Conservation (phyloP, 2,329 filamentous ascomycete species). For the Colletotrichum theobromicola region DNA sequence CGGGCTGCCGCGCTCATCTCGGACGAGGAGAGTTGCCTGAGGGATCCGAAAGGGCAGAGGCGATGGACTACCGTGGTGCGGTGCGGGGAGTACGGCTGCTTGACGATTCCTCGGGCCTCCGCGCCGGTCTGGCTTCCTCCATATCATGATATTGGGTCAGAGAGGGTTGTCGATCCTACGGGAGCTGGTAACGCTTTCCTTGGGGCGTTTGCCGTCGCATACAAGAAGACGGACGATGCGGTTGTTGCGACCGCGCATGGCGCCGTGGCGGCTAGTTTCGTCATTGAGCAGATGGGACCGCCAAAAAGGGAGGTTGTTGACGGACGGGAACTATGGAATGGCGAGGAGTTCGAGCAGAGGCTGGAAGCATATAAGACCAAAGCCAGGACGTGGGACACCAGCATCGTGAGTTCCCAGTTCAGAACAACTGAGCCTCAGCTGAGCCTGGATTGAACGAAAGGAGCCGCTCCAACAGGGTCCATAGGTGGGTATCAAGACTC, state of each 20-base stretch:
- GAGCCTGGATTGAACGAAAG: not conserved
- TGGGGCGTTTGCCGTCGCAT: not conserved
- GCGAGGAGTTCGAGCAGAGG: not conserved
- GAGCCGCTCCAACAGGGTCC: not conserved
- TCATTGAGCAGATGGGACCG: slow-evolving; percentile 3
- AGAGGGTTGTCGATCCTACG: not conserved
- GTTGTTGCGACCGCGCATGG: slow-evolving; percentile 6
- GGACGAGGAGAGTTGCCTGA: rapidly evolving
- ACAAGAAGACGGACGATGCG: not conserved
- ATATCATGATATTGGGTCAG: not conserved
- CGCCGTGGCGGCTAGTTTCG: slow-evolving; percentile 13
- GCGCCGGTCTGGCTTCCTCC: not conserved
- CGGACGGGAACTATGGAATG: slow-evolving; percentile 3
- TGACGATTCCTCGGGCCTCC: not conserved
- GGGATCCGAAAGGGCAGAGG: not conserved
- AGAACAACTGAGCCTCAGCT: not conserved
- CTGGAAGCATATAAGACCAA: not conserved
- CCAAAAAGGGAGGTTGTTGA: not conserved
- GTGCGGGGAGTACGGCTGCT: not conserved
- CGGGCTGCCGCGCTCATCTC: not conserved
- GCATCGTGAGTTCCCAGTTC: not conserved
- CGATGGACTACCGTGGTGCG: not conserved
- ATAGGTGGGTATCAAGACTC: slow-evolving; percentile 3
- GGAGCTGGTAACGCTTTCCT: slow-evolving; percentile 7
- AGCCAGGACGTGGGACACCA: not conserved